Conservation (phyloP, 306 rosid genomes). For the Ochetophila trinervis region DNA sequence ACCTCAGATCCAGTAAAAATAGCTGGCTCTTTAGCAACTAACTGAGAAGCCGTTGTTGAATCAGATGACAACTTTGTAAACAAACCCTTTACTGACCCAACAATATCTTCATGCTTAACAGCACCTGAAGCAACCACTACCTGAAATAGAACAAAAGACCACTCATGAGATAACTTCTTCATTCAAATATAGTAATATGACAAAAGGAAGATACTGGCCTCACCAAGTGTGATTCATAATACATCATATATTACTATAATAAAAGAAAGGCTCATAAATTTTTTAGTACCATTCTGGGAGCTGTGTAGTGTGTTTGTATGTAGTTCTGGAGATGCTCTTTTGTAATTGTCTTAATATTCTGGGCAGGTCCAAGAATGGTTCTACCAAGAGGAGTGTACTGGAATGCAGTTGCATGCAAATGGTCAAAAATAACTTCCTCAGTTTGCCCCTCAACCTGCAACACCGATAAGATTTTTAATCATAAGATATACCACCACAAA, state of each 20-base stretch:
- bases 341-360: conserved; percentile 76
- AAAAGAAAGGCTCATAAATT: background rate
- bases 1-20: conserved; percentile 97
- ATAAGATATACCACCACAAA: no score
- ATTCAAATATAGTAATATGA: background rate
- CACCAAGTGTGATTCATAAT: background rate
- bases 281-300: conserved; percentile 84
- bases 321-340: conserved; percentile 76
- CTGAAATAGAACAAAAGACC: conserved; percentile 35
- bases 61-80: conserved; percentile 75
- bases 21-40: conserved; percentile 77
- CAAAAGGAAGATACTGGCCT: conserved; percentile 2
- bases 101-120: conserved; percentile 77
- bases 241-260: background rate
- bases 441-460: conserved; percentile 84
- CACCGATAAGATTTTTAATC: background rate
- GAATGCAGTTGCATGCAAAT: conserved; percentile 92
- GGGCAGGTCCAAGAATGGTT: conserved; percentile 88
- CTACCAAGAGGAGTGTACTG: conserved; percentile 91
- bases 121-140: conserved; percentile 90
- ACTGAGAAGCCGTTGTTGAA: conserved; percentile 69
- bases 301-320: conserved; percentile 82
- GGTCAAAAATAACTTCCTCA: conserved; percentile 86
- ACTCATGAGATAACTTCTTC: background rate
- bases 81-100: conserved; percentile 59